Conservation (phyloP, 1,284 basidiomycete genomes). For the Meripilus lineatus region DNA sequence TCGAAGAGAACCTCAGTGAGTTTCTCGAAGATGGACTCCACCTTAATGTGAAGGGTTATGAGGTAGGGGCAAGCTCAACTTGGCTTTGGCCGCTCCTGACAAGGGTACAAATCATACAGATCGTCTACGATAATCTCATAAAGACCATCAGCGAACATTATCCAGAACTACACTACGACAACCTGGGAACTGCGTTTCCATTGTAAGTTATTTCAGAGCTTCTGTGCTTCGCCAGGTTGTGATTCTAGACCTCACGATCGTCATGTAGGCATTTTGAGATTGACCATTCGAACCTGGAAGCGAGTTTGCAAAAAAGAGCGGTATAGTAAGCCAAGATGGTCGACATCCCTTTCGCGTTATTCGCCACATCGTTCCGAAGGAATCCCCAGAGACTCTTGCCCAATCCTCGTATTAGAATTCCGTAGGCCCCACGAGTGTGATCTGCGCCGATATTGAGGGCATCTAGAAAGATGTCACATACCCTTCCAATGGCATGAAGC, state of each 20-base stretch:
- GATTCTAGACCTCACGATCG: background rate
- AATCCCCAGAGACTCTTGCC: too few species aligned
- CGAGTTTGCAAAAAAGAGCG: conserved; percentile 9
- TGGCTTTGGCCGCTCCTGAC: background rate
- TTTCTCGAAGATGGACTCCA: conserved; percentile 76
- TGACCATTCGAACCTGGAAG: conserved; percentile 10
- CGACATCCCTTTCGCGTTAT: too few species aligned
- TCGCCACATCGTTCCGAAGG: too few species aligned
- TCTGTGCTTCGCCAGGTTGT: background rate
- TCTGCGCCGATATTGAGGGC: too few species aligned
- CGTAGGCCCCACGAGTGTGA: too few species aligned
- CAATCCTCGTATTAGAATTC: too few species aligned
- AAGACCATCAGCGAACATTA: conserved; percentile 50
- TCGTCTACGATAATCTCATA: conserved; percentile 62
- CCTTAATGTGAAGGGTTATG: conserved; percentile 66
- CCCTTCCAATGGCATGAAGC: too few species aligned
- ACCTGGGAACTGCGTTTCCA: conserved; percentile 48
- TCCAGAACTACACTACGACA: conserved; percentile 69
- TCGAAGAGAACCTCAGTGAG: conserved; percentile 42
- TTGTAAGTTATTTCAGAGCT: conserved; percentile 32
- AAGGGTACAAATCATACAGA: conserved; percentile 30
- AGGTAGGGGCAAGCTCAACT: conserved; percentile 34
- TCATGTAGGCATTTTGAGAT: conserved; percentile 15
- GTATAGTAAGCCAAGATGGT: too few species aligned
- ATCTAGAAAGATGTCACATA: too few species aligned